Percentiles rank a stretch among this genome's conserved stretches.
Evolutionary conservation across 2,329 filamentous ascomycete genomes (phyloP).

Genomic region (Fusarium decemcellulare): DNA sequence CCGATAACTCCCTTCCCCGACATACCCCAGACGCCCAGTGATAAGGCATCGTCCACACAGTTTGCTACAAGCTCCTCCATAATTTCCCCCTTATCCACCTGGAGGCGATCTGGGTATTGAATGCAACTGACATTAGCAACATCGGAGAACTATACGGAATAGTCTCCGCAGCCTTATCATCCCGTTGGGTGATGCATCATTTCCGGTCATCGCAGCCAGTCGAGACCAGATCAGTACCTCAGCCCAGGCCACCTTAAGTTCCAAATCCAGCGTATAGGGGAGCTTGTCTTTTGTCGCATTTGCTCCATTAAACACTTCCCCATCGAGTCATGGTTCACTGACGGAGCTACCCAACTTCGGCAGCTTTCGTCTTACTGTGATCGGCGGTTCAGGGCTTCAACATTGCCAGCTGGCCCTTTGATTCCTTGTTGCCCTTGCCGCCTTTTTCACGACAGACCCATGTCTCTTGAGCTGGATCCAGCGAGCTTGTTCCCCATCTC

Average conservation of each 20-base stretch:
- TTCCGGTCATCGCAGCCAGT: slow-evolving; percentile 10
- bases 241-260: slow-evolving; percentile 9
- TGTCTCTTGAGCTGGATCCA: not conserved
- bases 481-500: slow-evolving; percentile 16
- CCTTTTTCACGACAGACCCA: slow-evolving; percentile 7
- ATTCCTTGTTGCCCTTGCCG: not conserved
- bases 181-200: slow-evolving; percentile 18
- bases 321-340: slow-evolving; percentile 23
- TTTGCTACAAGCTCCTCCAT: slow-evolving; percentile 30
- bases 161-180: slow-evolving; percentile 37
- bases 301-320: slow-evolving; percentile 10
- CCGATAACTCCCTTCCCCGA: slow-evolving; percentile 12
- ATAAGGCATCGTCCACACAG: slow-evolving; percentile 35
- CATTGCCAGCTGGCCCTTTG: not conserved
- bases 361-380: slow-evolving; percentile 7
- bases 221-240: slow-evolving; percentile 12
- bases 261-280: slow-evolving; percentile 8
- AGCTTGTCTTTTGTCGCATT: slow-evolving; percentile 7
- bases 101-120: slow-evolving; percentile 18
- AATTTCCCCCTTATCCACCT: slow-evolving; percentile 41
- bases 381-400: slow-evolving; percentile 22
- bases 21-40: slow-evolving; percentile 20
- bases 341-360: slow-evolving; percentile 9
- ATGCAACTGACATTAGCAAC: slow-evolving; percentile 19
- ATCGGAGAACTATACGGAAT: not conserved